Conservation (phyloP, 305 asterid species). For the Salvia sclarea region DNA sequence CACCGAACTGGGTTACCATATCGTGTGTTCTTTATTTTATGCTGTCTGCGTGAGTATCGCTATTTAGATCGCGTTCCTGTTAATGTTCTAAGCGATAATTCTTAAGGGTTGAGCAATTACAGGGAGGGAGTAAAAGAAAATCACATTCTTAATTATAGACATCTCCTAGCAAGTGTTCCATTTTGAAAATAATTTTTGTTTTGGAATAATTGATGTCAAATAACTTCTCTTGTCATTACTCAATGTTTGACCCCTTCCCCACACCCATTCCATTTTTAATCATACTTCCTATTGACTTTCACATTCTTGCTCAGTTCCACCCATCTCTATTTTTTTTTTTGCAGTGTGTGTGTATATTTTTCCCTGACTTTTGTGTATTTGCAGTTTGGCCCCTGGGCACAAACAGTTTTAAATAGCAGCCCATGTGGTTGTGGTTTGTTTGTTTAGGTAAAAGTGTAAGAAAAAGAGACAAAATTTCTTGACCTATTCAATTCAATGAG, state of each 20-base stretch:
- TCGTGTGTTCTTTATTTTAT: no score
- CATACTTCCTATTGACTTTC: slow-evolving; percentile 20
- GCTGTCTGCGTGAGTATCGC: no score
- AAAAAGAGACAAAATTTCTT: slow-evolving; percentile 27
- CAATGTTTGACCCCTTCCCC: not conserved
- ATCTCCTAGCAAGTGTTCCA: no score
- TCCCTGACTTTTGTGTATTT: slow-evolving; percentile 2
- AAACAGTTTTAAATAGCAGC: not conserved
- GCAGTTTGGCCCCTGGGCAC: slow-evolving; percentile 1
- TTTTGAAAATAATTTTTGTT: no score
- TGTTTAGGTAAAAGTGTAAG: slow-evolving; percentile 15
- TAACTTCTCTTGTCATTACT: not conserved
- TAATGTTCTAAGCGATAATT: no score
- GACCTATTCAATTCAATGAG: slow-evolving; percentile 15
- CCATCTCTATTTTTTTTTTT: not conserved
- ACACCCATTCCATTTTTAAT: not conserved
- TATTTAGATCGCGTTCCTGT: no score
- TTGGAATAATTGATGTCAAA: no score
- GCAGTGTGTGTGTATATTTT: slow-evolving; percentile 16
- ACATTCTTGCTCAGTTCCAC: slow-evolving; percentile 28
- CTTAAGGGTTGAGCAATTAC: no score
- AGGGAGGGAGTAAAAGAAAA: no score
- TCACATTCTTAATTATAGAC: no score
- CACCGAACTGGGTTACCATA: no score
- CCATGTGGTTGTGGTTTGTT: slow-evolving; percentile 1